Percentiles rank a stretch among this genome's conserved stretches.
Evolutionary conservation across 306 rosid species (phyloP).

Genomic region (Sphenostylis stenocarpa): DNA sequence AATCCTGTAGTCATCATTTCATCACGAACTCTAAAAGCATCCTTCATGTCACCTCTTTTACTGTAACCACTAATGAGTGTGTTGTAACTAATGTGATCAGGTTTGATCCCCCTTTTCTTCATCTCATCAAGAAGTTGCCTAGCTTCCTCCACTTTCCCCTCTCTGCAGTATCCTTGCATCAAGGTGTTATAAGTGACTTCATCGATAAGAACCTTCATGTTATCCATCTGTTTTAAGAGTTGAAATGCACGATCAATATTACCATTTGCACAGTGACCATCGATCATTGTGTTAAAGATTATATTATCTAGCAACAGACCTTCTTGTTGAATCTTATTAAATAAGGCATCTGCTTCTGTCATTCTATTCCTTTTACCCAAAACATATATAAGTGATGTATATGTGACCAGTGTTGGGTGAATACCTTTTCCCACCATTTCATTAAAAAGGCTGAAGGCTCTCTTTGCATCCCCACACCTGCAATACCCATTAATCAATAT

Average conservation of each 20-base stretch:
- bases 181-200: slow-evolving; percentile 84
- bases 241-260: slow-evolving; percentile 55
- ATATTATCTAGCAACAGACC: slow-evolving; percentile 68
- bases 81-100: slow-evolving; percentile 81
- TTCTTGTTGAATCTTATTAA: slow-evolving; percentile 49
- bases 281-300: slow-evolving; percentile 77
- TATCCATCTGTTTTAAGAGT: slow-evolving; percentile 75
- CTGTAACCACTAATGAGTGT: slow-evolving; percentile 87
- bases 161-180: slow-evolving; percentile 86
- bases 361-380: slow-evolving; percentile 65
- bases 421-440: slow-evolving; percentile 60
- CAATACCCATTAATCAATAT: slow-evolving; percentile 79
- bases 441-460: slow-evolving; percentile 63
- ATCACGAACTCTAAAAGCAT: slow-evolving; percentile 72
- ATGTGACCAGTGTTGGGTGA: slow-evolving; percentile 64
- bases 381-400: slow-evolving; percentile 73
- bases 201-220: slow-evolving; percentile 62
- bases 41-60: slow-evolving; percentile 70
- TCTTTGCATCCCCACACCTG: slow-evolving; percentile 65
- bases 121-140: slow-evolving; percentile 68
- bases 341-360: slow-evolving; percentile 72
- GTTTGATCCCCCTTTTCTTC: slow-evolving; percentile 83
- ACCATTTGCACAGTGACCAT: slow-evolving; percentile 74
- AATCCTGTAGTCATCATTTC: slow-evolving; percentile 79
- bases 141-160: slow-evolving; percentile 88